phyloP scores from a whole-genome alignment of 2,329 filamentous ascomycete genomes.

The Thielaviopsis euricoi region DNA sequence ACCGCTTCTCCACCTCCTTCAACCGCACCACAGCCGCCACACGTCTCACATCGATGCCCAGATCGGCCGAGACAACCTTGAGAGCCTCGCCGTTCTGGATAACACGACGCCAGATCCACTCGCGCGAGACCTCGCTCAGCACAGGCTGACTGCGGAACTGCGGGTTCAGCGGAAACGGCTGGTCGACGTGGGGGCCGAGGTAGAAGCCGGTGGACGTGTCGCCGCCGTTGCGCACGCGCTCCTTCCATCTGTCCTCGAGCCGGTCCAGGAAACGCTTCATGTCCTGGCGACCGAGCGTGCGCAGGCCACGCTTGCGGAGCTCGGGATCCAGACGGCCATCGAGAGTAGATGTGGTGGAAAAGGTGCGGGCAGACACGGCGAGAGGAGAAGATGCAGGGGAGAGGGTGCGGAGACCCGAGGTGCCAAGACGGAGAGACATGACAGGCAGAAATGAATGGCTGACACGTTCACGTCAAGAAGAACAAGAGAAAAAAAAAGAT shows the following conservation, averaged over 20 bases:
- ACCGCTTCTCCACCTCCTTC: slow-evolving; percentile 71
- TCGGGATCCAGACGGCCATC: slow-evolving; percentile 9
- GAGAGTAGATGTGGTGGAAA: not conserved
- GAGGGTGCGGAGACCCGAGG: not conserved
- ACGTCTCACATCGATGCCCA: slow-evolving; percentile 65
- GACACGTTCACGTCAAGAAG: not conserved
- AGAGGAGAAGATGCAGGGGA: not conserved
- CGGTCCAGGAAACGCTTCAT: slow-evolving; percentile 10
- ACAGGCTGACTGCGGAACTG: slow-evolving; percentile 56
- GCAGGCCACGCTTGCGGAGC: slow-evolving; percentile 6
- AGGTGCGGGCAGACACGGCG: not conserved
- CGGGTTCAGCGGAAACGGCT: slow-evolving; percentile 60
- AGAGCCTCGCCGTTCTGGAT: slow-evolving; percentile 50
- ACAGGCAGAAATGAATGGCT: too few relatives aligned
- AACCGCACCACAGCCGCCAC: slow-evolving; percentile 74
- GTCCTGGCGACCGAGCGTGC: slow-evolving; percentile 10
- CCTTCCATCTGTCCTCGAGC: slow-evolving; percentile 12
- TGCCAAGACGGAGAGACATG: too few relatives aligned
- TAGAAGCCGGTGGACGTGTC: slow-evolving; percentile 20
- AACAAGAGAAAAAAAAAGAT: not conserved
- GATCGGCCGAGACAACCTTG: slow-evolving; percentile 59
- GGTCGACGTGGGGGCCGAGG: slow-evolving; percentile 22
- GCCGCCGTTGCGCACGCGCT: slow-evolving; percentile 11
- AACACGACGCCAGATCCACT: slow-evolving; percentile 57
- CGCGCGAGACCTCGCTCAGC: slow-evolving; percentile 54